A percentile compares a stretch with the other conserved stretches of the same genome.
These are phyloP conservation scores for Afroboletus lepidellus DNA, from an alignment of 1,284 basidiomycete genomes.

Conservation along the genomic window DNA sequence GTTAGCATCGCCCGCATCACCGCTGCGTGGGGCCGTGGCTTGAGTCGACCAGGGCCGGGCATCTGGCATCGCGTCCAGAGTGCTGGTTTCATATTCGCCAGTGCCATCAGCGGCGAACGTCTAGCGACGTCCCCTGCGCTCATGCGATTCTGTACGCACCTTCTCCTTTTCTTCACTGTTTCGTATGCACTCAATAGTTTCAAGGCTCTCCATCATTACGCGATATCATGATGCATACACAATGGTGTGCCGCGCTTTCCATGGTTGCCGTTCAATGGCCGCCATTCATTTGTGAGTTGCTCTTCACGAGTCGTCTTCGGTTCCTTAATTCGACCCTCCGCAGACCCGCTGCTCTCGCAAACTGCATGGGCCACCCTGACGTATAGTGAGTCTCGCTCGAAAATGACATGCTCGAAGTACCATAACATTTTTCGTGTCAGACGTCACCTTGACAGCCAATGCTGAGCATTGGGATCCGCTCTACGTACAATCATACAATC, in stretches of 20 bases:
- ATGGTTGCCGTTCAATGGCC: constrained; percentile 98
- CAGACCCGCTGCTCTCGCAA: constrained; percentile 84
- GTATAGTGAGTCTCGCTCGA: constrained; percentile 62
- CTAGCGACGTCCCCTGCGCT: constrained; percentile 83
- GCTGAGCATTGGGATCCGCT: constrained; percentile 66
- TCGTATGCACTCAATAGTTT: constrained; percentile 16
- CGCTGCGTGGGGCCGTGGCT: constrained; percentile 78
- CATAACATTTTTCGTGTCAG: constrained; percentile 40
- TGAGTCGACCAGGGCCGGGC: constrained; percentile 54
- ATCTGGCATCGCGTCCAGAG: constrained; percentile 73
- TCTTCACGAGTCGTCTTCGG: not conserved
- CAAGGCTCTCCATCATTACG: constrained; percentile 89
- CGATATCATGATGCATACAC: constrained; percentile 90
- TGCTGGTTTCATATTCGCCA: constrained; percentile 85
- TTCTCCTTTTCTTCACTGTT: constrained; percentile 23
- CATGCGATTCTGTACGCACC: constrained; percentile 84
- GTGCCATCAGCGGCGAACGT: constrained; percentile 88
- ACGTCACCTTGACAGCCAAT: constrained; percentile 61
- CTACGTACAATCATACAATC: constrained; percentile 54
- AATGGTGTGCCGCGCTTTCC: constrained; percentile 82
- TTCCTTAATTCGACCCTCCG: constrained; percentile 15
- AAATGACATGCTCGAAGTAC: constrained; percentile 3
- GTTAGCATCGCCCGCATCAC: constrained; percentile 78
- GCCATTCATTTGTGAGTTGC: constrained; percentile 75
- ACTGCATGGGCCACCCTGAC: constrained; percentile 86